phyloP scores from a whole-genome alignment of 768 basidiomycete species.

The Tubosaeta brunneosetosa region DNA sequence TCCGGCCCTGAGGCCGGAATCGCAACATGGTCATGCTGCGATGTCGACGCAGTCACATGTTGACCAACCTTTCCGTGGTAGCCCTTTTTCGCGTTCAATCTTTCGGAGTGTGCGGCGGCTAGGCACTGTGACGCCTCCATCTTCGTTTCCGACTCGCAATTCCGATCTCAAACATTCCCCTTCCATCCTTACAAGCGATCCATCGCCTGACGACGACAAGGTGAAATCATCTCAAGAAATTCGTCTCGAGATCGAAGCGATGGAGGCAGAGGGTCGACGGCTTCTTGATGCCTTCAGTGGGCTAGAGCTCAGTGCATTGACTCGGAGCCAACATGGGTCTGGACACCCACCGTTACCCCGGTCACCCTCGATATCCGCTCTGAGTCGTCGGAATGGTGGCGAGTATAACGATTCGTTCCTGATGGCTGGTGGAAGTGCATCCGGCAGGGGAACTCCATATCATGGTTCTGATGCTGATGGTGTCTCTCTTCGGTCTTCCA shows the following conservation, averaged over 20 bases:
- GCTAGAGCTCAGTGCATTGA: conserved; percentile 65
- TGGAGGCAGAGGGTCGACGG: conserved; percentile 67
- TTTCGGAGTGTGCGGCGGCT: conserved; percentile 44
- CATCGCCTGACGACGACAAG: conserved; percentile 50
- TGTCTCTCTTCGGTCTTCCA: conserved; percentile 49
- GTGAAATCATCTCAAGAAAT: conserved; percentile 60
- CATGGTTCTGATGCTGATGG: conserved; percentile 43
- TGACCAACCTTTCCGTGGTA: conserved; percentile 19
- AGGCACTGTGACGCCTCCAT: conserved; percentile 47
- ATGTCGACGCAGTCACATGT: conserved; percentile 42
- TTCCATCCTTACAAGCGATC: conserved; percentile 29
- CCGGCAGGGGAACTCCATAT: conserved; percentile 29
- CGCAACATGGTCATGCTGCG: conserved; percentile 37
- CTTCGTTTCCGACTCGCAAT: conserved; percentile 40
- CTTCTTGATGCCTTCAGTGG: conserved; percentile 79
- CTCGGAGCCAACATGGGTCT: conserved; percentile 30
- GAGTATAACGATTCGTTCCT: conserved; percentile 26
- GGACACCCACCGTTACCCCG: conserved; percentile 23
- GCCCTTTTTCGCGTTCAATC: conserved; percentile 37
- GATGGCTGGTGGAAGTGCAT: conserved; percentile 20
- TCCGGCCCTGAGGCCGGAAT: conserved; percentile 25
- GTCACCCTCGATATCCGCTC: conserved; percentile 26
- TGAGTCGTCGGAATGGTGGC: conserved; percentile 24
- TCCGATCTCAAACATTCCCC: conserved; percentile 37
- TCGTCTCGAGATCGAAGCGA: conserved; percentile 56